phyloP scores from a whole-genome alignment of 169 alveolate species.

The Eimeria brunetti region DNA sequence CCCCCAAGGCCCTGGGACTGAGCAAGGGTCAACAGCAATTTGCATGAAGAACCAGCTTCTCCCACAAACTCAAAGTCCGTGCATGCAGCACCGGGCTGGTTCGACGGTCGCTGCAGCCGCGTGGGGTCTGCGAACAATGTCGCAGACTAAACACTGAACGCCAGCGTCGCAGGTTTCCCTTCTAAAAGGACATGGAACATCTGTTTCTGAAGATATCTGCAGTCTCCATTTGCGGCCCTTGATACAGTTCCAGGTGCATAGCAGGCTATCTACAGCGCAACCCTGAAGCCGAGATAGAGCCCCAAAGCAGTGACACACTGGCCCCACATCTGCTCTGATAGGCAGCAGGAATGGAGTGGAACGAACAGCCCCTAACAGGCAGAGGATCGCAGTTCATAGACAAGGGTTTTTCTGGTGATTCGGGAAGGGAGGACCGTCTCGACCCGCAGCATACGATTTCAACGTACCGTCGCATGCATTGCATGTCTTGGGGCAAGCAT shows the following conservation, averaged over 20 bases:
- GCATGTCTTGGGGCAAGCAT: conserved; percentile 87
- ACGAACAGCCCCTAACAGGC: neutral
- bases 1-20: conserved; percentile 68
- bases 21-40: conserved; percentile 55
- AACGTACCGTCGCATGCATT: conserved; percentile 82
- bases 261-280: neutral
- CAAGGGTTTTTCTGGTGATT: neutral
- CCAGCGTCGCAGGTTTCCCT: no score
- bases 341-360: neutral
- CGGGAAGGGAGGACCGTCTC: neutral
- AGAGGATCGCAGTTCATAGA: neutral
- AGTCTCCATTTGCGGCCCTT: neutral
- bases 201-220: neutral
- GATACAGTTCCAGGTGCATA: neutral
- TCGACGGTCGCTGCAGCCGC: conserved; percentile 63
- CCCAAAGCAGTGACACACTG: neutral
- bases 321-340: neutral
- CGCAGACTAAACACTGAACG: neutral
- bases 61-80: conserved; percentile 75
- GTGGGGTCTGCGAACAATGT: conserved; percentile 46
- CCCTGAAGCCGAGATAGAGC: neutral
- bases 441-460: neutral
- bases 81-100: conserved; percentile 39
- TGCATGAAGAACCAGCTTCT: conserved; percentile 63
- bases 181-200: neutral